A percentile compares a stretch with the other conserved stretches of the same genome.
These are phyloP conservation scores for Paraglomus brasilianum DNA, from an alignment of 192 early-diverging fungal genomes.

Conservation along the genomic window DNA sequence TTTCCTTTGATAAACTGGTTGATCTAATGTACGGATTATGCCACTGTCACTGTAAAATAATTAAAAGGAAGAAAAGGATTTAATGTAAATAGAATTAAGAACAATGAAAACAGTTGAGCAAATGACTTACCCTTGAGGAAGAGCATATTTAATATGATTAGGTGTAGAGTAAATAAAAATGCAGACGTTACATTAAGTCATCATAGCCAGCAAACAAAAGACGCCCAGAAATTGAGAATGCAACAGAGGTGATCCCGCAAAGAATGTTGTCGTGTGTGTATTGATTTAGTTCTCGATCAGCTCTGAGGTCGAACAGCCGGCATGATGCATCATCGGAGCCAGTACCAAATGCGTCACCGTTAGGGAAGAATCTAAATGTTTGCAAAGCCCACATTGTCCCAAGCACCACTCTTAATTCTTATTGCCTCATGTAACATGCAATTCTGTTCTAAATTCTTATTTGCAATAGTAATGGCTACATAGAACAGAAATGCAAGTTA, in stretches of 20 bases:
- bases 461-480: conserved; percentile 82
- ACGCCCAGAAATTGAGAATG: conserved; percentile 94
- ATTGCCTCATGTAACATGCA: conserved; percentile 96
- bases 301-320: conserved; percentile 94
- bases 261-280: conserved; percentile 98
- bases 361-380: conserved; percentile 87
- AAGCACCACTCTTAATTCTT: conserved; percentile 95
- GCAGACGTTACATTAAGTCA: conserved; percentile 99
- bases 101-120: not conserved
- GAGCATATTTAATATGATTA: conserved; percentile 97
- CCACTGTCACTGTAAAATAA: conserved; percentile 77
- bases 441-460: conserved; percentile 84
- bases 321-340: conserved; percentile 99
- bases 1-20: conserved; percentile 92
- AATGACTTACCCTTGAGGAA: conserved; percentile 80
- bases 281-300: conserved; percentile 96
- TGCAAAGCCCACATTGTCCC: conserved; percentile 80
- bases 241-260: conserved; percentile 98
- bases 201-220: conserved; percentile 98
- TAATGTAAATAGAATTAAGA: not conserved
- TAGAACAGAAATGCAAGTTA: conserved; percentile 12
- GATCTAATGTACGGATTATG: conserved; percentile 94
- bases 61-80: not conserved
- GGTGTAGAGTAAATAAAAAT: conserved; percentile 95
- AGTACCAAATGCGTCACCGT: conserved; percentile 96